phyloP scores from a whole-genome alignment of 495 filamentous ascomycete genomes.

The Aspergillus hancockii region DNA sequence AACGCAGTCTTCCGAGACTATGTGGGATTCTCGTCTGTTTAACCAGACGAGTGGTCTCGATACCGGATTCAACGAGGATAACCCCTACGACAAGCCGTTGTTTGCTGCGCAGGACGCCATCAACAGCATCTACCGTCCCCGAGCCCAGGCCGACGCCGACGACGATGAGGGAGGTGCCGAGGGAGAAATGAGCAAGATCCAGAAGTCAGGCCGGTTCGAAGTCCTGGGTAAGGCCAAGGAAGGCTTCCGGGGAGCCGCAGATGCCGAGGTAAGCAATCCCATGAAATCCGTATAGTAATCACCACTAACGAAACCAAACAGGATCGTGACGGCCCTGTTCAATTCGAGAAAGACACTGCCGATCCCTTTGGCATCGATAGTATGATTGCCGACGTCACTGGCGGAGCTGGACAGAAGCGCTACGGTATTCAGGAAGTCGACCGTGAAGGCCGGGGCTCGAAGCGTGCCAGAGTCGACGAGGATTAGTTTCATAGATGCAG shows the following conservation, averaged over 20 bases:
- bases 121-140: constrained; percentile 88
- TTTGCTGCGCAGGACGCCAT: constrained; percentile 97
- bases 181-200: constrained; percentile 81
- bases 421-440: constrained; percentile 83
- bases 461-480: constrained; percentile 79
- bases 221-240: constrained; percentile 83
- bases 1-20: constrained; percentile 81
- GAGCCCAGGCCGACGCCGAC: constrained; percentile 64
- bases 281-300: neutral
- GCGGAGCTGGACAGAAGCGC: constrained; percentile 66
- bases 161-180: constrained; percentile 80
- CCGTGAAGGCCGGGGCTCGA: constrained; percentile 57
- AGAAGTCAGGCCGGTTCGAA: constrained; percentile 81
- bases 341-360: constrained; percentile 89
- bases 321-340: constrained; percentile 87
- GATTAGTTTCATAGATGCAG: constrained; percentile 42
- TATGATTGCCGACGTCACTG: constrained; percentile 80
- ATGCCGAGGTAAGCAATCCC: constrained; percentile 69
- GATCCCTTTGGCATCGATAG: constrained; percentile 93
- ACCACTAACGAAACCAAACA: constrained; percentile 26
- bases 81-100: constrained; percentile 94
- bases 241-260: constrained; percentile 82
- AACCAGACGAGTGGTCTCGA: constrained; percentile 90
- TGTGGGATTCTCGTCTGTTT: constrained; percentile 97
- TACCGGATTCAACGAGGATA: constrained; percentile 94